A percentile compares a stretch with the other conserved stretches of the same genome.
phyloP scores from a whole-genome alignment of 2,329 filamentous ascomycete genomes.

The Colletotrichum trifolii region DNA sequence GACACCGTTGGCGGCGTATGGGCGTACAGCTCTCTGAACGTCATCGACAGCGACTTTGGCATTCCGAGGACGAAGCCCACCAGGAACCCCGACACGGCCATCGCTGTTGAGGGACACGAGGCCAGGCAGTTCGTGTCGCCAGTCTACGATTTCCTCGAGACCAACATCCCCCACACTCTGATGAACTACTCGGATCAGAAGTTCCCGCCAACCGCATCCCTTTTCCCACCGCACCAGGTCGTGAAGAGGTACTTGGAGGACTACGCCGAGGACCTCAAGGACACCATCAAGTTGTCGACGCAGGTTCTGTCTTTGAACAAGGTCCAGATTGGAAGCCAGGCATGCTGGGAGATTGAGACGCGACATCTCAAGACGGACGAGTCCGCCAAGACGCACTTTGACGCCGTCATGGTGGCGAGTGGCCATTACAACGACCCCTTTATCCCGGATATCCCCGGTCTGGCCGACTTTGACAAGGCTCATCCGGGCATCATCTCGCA shows the following conservation, averaged over 20 bases:
- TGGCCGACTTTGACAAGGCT: conserved; percentile 60
- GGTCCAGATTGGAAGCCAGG: conserved; percentile 35
- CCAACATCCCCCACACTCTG: conserved; percentile 78
- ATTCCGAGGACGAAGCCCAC: conserved; percentile 45
- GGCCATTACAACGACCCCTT: conserved; percentile 72
- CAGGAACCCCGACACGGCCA: conserved; percentile 55
- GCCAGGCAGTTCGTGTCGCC: conserved; percentile 72
- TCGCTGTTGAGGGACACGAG: conserved; percentile 40
- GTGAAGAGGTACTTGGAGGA: conserved; percentile 74
- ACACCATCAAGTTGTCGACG: conserved; percentile 69
- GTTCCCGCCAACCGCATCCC: conserved; percentile 66
- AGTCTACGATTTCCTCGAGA: conserved; percentile 74
- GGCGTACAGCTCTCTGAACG: conserved; percentile 66
- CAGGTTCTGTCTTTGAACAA: conserved; percentile 64
- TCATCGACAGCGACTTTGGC: conserved; percentile 38
- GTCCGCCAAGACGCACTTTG: conserved; percentile 54
- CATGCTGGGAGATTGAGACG: conserved; percentile 61
- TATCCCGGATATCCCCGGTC: conserved; percentile 66
- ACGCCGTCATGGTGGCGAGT: conserved; percentile 71
- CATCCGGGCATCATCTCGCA: conserved; percentile 66
- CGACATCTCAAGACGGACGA: conserved; percentile 44
- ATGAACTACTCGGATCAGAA: conserved; percentile 76
- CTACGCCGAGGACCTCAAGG: conserved; percentile 70
- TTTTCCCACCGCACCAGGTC: conserved; percentile 74
- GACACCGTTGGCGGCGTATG: conserved; percentile 75